Conservation (phyloP, 2,329 filamentous ascomycete genomes). For the Septoria linicola region DNA sequence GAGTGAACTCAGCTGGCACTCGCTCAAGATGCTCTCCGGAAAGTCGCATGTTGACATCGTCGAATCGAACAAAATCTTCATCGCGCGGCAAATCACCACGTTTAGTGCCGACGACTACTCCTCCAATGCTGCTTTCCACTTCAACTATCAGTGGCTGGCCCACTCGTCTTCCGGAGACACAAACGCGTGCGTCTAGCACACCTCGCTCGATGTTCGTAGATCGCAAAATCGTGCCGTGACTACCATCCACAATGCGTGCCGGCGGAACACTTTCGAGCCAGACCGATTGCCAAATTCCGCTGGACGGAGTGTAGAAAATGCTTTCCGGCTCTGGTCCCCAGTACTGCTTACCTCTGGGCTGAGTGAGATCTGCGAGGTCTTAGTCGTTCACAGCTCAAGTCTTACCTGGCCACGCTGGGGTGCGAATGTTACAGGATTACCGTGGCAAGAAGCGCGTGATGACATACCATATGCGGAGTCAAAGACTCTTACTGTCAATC, state of each 20-base stretch:
- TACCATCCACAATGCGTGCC: conserved; percentile 55
- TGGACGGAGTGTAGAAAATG: conserved; percentile 72
- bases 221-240: conserved; percentile 57
- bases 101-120: conserved; percentile 48
- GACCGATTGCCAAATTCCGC: conserved; percentile 72
- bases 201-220: conserved; percentile 56
- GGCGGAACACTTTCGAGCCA: conserved; percentile 63
- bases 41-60: conserved; percentile 51
- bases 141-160: conserved; percentile 52
- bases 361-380: conserved; percentile 52
- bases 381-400: not conserved
- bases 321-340: conserved; percentile 58
- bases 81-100: conserved; percentile 51
- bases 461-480: conserved; percentile 56
- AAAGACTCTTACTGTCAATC: conserved; percentile 58
- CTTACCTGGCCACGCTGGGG: not conserved
- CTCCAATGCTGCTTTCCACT: conserved; percentile 55
- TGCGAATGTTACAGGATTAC: not conserved
- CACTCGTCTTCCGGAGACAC: conserved; percentile 51
- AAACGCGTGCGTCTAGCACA: conserved; percentile 52
- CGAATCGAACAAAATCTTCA: conserved; percentile 48
- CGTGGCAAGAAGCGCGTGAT: not conserved
- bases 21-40: conserved; percentile 43
- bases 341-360: conserved; percentile 68
- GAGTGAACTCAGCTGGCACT: conserved; percentile 42